Conservation (phyloP, 192 early-diverging fungal species). For the Diversispora eburnea region DNA sequence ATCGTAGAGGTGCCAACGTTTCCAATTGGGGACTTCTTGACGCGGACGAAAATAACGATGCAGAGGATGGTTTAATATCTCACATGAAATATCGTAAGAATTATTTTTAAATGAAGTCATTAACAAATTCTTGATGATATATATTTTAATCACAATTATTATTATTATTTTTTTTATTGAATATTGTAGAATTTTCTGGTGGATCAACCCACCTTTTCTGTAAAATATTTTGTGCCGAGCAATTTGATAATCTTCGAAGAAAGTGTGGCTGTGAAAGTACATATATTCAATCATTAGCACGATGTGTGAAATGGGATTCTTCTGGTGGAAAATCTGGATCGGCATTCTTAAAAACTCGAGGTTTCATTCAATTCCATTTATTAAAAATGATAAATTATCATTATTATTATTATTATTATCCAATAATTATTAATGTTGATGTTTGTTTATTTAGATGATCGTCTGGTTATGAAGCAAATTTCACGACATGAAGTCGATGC, state of each 20-base stretch:
- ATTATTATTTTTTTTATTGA: neutral
- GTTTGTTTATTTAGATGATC: constrained; percentile 58
- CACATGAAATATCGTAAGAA: constrained; percentile 73
- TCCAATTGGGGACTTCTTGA: constrained; percentile 20
- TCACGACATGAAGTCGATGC: constrained; percentile 80
- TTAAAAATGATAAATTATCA: constrained; percentile 18
- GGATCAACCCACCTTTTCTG: constrained; percentile 78
- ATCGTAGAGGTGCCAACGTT: constrained; percentile 22
- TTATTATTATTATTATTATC: neutral
- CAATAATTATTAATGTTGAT: no score
- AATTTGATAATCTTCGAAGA: constrained; percentile 86
- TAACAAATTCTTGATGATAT: neutral
- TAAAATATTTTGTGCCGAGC: constrained; percentile 87
- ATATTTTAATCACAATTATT: neutral
- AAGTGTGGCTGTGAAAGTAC: constrained; percentile 80
- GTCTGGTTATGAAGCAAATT: constrained; percentile 89
- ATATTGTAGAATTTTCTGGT: constrained; percentile 59
- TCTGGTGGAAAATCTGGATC: constrained; percentile 91
- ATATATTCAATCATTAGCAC: constrained; percentile 80
- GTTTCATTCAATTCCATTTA: constrained; percentile 30
- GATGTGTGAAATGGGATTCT: constrained; percentile 84
- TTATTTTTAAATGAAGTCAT: neutral
- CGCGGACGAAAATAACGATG: constrained; percentile 39
- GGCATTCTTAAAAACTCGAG: constrained; percentile 81
- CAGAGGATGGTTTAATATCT: constrained; percentile 64